phyloP scores from a whole-genome alignment of 1,284 basidiomycete species.

The Cryptococcus floricola region DNA sequence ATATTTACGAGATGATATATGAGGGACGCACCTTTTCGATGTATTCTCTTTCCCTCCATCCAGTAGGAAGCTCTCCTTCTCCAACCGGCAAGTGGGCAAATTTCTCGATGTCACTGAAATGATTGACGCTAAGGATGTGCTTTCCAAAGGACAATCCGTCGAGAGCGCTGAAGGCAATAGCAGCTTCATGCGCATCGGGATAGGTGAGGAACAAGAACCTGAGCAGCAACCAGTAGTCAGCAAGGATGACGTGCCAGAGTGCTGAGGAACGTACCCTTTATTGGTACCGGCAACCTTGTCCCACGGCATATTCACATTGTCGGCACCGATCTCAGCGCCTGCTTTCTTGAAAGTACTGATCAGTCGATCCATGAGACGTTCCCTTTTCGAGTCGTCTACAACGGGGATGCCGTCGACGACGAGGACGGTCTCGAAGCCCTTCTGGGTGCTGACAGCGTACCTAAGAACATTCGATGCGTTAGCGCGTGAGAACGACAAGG shows the following conservation, averaged over 20 bases:
- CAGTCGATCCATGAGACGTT: slow-evolving; percentile 72
- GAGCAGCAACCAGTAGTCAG: not conserved
- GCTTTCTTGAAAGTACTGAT: slow-evolving; percentile 75
- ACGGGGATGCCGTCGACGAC: slow-evolving; percentile 82
- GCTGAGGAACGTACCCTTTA: slow-evolving; percentile 66
- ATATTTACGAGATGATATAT: slow-evolving; percentile 2
- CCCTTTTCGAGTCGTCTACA: slow-evolving; percentile 75
- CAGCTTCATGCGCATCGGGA: slow-evolving; percentile 73
- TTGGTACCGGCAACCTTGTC: slow-evolving; percentile 71
- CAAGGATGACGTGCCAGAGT: not conserved
- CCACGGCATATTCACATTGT: slow-evolving; percentile 80
- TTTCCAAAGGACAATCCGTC: slow-evolving; percentile 85
- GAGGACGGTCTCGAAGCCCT: slow-evolving; percentile 79
- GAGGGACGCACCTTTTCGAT: slow-evolving; percentile 63
- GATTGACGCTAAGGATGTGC: slow-evolving; percentile 85
- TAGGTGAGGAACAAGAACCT: slow-evolving; percentile 91
- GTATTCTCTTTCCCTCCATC: slow-evolving; percentile 68
- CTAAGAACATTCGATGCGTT: slow-evolving; percentile 50
- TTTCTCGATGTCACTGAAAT: slow-evolving; percentile 88
- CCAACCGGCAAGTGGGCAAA: slow-evolving; percentile 76
- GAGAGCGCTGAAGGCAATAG: slow-evolving; percentile 71
- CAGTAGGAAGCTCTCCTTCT: slow-evolving; percentile 61
- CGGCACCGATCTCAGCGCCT: slow-evolving; percentile 69
- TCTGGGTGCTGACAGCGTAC: slow-evolving; percentile 70
- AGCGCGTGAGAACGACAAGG: slow-evolving; percentile 2